Base-by-base conservation (phyloP, 345 rosid genomes). In the Euphorbia lathyris region DNA sequence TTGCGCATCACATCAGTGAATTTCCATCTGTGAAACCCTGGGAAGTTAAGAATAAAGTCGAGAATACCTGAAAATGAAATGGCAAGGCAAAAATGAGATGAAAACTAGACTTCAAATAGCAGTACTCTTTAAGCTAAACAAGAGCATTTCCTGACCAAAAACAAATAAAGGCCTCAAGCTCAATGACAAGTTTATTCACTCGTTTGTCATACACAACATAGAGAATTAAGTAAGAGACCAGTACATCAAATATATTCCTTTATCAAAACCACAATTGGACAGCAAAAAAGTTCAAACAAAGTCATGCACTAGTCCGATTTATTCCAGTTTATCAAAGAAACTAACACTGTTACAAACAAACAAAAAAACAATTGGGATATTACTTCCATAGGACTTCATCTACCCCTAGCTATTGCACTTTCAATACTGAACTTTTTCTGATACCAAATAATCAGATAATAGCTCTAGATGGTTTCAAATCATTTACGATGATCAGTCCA, bases 21-120 rank as follows among this genome's bases (percentile, higher is more conserved):
- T 79, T 73, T 88, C 99, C 99, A 92, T 59, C 96, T 76, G 69
- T 92, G 96, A 78, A 76, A 94, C 74, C 97, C 97, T 34, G 99
- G 99, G 76, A 94, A 92, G 79, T 94, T 92, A 81, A 94, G 78
- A 79, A 82, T 66, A 71, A 94, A 83, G 79, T 95, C 99, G 86
- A 95, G 76, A 61, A 92, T 56, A 83, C 99, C 97, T 95, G 73
- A 72, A 51, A 71, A 65, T n/a, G 11, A 66, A 60, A 70, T 73
- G 62, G 23, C 22, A 67, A 75, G 61, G 59, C 3, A 7, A 16
- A 52, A 56, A 29, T 30, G 58, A 55, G 67, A 36, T 4, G 30
- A 51, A 38, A 25, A 23, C 8, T 47, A 19, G 36, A 73, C 59
- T 45, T 65, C 9, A 57, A 29, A 45, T 36, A 43, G 27, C 16